Evolutionary conservation across 2,329 filamentous ascomycete species (phyloP), one percentile per base, ranked within the genome.

Genomic region (Ophiobolus disseminans): DNA sequence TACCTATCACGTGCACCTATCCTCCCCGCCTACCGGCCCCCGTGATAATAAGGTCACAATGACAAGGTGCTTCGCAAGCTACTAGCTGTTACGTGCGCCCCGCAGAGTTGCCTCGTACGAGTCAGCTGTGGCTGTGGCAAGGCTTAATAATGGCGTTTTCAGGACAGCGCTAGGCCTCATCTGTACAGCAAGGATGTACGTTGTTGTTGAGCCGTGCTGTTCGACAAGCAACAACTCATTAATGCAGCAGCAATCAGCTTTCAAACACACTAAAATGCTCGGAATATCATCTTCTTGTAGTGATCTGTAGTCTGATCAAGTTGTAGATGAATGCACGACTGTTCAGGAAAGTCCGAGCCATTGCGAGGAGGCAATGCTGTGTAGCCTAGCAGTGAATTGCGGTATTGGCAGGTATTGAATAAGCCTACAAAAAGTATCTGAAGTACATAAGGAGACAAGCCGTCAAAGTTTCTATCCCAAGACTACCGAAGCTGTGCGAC

Each of bases 211-310:
- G 23, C 23, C 7, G 23, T 26, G 23, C 23, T 6, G 23, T 26
- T 26, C 11, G 23, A 26, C 23, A 26, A 26, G 23, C 23, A 26
- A 26, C 23, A 26, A 26, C 23, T 26, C 23, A 26, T 26, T 26
- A 26, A 26, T 26, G 23, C 37, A 46, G 38, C 43, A 11, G 43
- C 26, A 42, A 39, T 14, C 32, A 37, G 22, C 22, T 28, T 37
- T 20, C 22, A 40, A 28, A 38, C 16, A 25, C 21, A 39, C 25
- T 30, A 40, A 19, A 16, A n/a, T 46, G 14, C 43, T 40, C 35
- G 25, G 43, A 5, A 39, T 40, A 40, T 26, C 3, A 23, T 23
- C 39, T 42, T 21, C 16, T 21, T 32, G 16, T 42, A 42, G 14
- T 32, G 13, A 21, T 42, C 39, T 42, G 19, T 21, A 34, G 7